Base-by-base conservation (phyloP, 257 asterid genomes). In the Gynochthodes officinalis region DNA sequence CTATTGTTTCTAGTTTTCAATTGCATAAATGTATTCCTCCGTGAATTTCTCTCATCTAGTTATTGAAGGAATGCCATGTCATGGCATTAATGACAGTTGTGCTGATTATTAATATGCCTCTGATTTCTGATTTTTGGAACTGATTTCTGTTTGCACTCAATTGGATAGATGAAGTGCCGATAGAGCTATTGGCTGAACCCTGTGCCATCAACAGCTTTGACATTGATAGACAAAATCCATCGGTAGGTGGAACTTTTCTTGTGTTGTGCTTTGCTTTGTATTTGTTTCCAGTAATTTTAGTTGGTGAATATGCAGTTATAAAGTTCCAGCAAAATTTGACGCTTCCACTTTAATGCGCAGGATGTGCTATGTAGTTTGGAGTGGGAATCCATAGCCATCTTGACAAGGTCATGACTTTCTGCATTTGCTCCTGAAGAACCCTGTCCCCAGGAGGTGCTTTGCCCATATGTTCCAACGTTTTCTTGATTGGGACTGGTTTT, bases 121-220 rank as follows among this genome's bases (percentile, higher is more conserved):
- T 76, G 67, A 54, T 77, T 59, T 64, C 49, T 71, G 73, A 54
- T 75, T 65, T 62, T 64, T 60, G 5, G 35, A 57, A 40, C 13
- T 71, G 40, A 8, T 43, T 15, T 54, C 16, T 35, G 35, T 30
- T 70, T 70, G 52, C 54, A 23, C 12, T 55, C 5, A 30, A 69
- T 80, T 67, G 49, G 44, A 61, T 67, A 94, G 97, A 89, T 81
- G 95, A 87, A 87, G 90, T 85, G 70, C 90, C 96, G 0, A 42
- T 65, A 30, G 98, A 93, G 78, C 89, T 93, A 68, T 78, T 93
- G 89, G 96, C 90, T 21, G 98, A 91, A 79, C 89, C 96, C 3
- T 91, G 97, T 64, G 95, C 97, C n/a, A 89, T 94, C 78, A 94
- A 94, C 79, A 82, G 88, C 90, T 88, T 94, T 73, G 98, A 94